Conservation (phyloP, 306 rosid species). For the Sicyos baderoa region DNA sequence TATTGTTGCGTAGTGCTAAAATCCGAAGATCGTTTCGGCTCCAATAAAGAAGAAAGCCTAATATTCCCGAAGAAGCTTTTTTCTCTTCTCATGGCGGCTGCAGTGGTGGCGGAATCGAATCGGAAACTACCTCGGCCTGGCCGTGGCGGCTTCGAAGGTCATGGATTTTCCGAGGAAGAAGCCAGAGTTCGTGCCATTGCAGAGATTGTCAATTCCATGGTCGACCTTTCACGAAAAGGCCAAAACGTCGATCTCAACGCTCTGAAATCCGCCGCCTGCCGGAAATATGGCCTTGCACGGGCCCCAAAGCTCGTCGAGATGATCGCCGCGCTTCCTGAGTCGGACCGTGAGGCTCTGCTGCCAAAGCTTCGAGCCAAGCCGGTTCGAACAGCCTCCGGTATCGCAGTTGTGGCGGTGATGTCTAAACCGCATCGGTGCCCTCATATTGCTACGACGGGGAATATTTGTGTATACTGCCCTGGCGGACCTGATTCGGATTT, state of each 20-base stretch:
- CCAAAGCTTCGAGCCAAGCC: conserved; percentile 96
- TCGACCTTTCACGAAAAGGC: conserved; percentile 76
- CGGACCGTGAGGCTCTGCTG: conserved; percentile 71
- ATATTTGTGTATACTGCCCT: conserved; percentile 93
- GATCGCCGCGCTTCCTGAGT: conserved; percentile 86
- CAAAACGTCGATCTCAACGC: conserved; percentile 81
- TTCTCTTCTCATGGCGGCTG: conserved; percentile 40
- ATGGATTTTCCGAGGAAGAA: conserved; percentile 80
- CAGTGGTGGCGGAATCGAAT: conserved; percentile 39
- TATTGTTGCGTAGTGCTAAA: background rate
- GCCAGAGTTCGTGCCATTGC: conserved; percentile 91
- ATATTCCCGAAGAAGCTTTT: background rate
- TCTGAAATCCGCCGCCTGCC: conserved; percentile 83
- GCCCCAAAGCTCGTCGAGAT: conserved; percentile 95
- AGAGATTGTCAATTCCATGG: conserved; percentile 86
- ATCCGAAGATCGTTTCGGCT: background rate
- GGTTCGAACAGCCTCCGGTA: conserved; percentile 89
- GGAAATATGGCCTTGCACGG: conserved; percentile 89
- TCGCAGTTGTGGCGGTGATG: conserved; percentile 96
- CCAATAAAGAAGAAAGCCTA: background rate
- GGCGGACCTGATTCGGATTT: conserved; percentile 96
- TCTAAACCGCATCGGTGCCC: conserved; percentile 97
- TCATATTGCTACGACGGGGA: conserved; percentile 91
- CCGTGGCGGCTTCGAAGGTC: conserved; percentile 72
- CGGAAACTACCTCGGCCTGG: conserved; percentile 75